Conservation (phyloP, 2,329 filamentous ascomycete species). For the Lecanicillium sp. region DNA sequence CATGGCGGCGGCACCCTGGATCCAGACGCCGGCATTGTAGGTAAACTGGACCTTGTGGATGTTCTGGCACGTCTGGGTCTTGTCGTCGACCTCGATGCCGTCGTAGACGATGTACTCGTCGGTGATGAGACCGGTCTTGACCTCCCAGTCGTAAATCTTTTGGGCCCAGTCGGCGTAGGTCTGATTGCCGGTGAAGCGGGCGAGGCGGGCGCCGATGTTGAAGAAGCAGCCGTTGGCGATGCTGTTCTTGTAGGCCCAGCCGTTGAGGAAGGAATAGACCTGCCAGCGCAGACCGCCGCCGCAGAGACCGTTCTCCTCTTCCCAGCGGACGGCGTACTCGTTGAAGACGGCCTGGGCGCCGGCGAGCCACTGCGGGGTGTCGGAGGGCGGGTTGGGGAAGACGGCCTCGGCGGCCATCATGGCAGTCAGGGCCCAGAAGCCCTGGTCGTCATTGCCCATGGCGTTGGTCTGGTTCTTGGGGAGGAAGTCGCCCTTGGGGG, state of each 20-base stretch:
- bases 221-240: slow-evolving; percentile 67
- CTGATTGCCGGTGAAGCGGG: slow-evolving; percentile 69
- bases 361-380: slow-evolving; percentile 65
- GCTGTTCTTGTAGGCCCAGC: slow-evolving; percentile 62
- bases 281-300: slow-evolving; percentile 79
- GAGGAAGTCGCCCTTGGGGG: slow-evolving; percentile 51
- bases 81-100: slow-evolving; percentile 32
- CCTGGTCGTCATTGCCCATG: slow-evolving; percentile 61
- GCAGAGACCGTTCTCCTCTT: slow-evolving; percentile 47
- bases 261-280: slow-evolving; percentile 71
- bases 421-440: slow-evolving; percentile 70
- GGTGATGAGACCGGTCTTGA: slow-evolving; percentile 49
- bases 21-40: slow-evolving; percentile 62
- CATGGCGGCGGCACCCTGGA: slow-evolving; percentile 57
- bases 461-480: slow-evolving; percentile 49
- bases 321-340: slow-evolving; percentile 67
- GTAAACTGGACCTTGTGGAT: slow-evolving; percentile 59
- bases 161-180: slow-evolving; percentile 75
- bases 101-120: slow-evolving; percentile 50
- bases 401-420: slow-evolving; percentile 66
- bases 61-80: slow-evolving; percentile 39
- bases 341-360: slow-evolving; percentile 77
- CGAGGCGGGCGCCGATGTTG: slow-evolving; percentile 64
- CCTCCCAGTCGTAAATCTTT: slow-evolving; percentile 62
- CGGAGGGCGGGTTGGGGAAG: slow-evolving; percentile 56